Conservation (phyloP, 306 rosid genomes). For the Adenanthera pavonina region DNA sequence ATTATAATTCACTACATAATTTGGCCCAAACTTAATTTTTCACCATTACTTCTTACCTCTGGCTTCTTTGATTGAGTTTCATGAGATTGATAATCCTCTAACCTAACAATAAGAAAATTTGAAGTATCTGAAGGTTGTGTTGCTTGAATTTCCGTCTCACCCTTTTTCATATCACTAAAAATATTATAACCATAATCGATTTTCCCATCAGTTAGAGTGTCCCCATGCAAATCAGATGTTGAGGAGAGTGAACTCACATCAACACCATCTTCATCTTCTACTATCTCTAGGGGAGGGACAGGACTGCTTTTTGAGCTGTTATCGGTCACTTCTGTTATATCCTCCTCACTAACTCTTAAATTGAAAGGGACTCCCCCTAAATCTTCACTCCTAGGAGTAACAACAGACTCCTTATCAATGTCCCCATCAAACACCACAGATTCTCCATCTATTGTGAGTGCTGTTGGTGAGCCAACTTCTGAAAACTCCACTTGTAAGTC, state of each 20-base stretch:
- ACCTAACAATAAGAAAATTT: conserved; percentile 28
- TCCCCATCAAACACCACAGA: conserved; percentile 65
- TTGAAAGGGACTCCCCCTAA: conserved; percentile 53
- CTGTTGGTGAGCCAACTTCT: conserved; percentile 74
- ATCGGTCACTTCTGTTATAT: conserved; percentile 34
- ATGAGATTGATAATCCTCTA: conserved; percentile 37
- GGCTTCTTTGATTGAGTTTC: conserved; percentile 32
- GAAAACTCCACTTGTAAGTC: conserved; percentile 94
- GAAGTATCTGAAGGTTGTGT: conserved; percentile 44
- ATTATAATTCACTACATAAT: background rate
- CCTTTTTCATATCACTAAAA: conserved; percentile 34
- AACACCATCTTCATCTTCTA: conserved; percentile 49
- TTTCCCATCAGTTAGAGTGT: conserved; percentile 34
- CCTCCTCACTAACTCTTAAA: conserved; percentile 34
- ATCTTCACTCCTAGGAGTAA: conserved; percentile 45
- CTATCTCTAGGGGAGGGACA: conserved; percentile 15
- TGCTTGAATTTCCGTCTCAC: conserved; percentile 35
- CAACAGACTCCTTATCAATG: conserved; percentile 54
- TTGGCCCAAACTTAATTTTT: background rate
- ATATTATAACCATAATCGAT: conserved; percentile 27
- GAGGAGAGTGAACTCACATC: conserved; percentile 21
- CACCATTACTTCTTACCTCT: conserved; percentile 48
- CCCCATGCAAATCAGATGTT: conserved; percentile 31
- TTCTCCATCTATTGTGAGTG: conserved; percentile 67
- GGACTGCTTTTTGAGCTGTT: conserved; percentile 32